phyloP scores from a whole-genome alignment of 2,329 filamentous ascomycete genomes.

The Epicoccum sorghinum region DNA sequence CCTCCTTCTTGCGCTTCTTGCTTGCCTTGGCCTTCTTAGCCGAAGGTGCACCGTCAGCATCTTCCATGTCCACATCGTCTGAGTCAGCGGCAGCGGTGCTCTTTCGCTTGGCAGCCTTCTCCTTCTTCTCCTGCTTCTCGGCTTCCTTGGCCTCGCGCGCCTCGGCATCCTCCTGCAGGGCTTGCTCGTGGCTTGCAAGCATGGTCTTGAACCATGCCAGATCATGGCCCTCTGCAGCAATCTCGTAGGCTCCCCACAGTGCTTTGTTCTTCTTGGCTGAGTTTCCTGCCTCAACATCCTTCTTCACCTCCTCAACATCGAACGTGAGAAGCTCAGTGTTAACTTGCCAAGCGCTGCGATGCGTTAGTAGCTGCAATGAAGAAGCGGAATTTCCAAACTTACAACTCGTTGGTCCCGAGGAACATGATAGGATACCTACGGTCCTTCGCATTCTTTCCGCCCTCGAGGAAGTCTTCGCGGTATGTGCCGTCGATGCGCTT shows the following conservation, averaged over 20 bases:
- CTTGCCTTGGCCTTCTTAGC: slow-evolving; percentile 45
- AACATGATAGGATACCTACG: slow-evolving; percentile 96
- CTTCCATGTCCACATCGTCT: slow-evolving; percentile 50
- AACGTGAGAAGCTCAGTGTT: slow-evolving; percentile 84
- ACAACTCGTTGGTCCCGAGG: slow-evolving; percentile 95
- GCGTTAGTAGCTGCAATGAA: slow-evolving; percentile 14
- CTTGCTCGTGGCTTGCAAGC: slow-evolving; percentile 65
- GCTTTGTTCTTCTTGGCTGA: slow-evolving; percentile 88
- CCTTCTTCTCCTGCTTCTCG: slow-evolving; percentile 65
- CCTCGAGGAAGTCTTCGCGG: slow-evolving; percentile 84
- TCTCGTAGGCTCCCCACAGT: slow-evolving; percentile 76
- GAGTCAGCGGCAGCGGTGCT: slow-evolving; percentile 39
- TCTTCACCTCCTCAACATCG: slow-evolving; percentile 72
- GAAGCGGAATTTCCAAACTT: slow-evolving; percentile 54
- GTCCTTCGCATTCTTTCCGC: slow-evolving; percentile 83
- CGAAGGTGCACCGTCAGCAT: slow-evolving; percentile 46
- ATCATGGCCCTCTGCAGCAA: slow-evolving; percentile 79
- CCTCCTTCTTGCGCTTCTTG: slow-evolving; percentile 79
- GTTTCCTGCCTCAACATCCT: slow-evolving; percentile 71
- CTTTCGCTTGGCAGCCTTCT: slow-evolving; percentile 59
- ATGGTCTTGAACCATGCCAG: slow-evolving; percentile 84
- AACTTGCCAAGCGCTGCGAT: slow-evolving; percentile 80
- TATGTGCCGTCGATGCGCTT: slow-evolving; percentile 83
- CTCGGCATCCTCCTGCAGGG: slow-evolving; percentile 62
- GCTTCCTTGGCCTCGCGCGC: slow-evolving; percentile 70